Conservation (phyloP, 163 green algal species). For the Picocystis sp. region DNA sequence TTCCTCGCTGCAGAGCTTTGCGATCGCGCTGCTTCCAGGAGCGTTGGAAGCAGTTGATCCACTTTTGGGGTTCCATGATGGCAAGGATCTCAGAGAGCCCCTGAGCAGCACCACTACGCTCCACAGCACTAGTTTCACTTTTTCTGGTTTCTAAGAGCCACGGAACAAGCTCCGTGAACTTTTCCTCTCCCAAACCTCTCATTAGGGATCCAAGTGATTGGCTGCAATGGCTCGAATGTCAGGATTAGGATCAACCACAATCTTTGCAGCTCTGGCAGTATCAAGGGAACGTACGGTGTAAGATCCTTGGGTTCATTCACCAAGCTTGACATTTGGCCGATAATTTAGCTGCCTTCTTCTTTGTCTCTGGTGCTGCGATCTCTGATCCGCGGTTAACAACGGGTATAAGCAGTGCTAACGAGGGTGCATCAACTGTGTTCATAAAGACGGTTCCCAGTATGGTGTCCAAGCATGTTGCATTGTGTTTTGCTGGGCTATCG, state of each 20-base stretch:
- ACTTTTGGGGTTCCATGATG: slow-evolving; percentile 44
- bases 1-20: slow-evolving; percentile 54
- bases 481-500: slow-evolving; percentile 61
- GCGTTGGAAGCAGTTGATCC: slow-evolving; percentile 62
- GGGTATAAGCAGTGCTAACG: slow-evolving; percentile 81
- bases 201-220: slow-evolving; percentile 73
- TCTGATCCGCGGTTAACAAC: slow-evolving; percentile 74
- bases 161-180: slow-evolving; percentile 64
- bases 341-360: slow-evolving; percentile 81
- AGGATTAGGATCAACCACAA: slow-evolving; percentile 60
- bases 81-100: slow-evolving; percentile 85
- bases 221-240: slow-evolving; percentile 71
- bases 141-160: slow-evolving; percentile 75
- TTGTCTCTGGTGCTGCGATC: slow-evolving; percentile 76
- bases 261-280: slow-evolving; percentile 84
- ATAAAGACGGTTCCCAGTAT: slow-evolving; percentile 84
- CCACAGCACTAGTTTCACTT: slow-evolving; percentile 59
- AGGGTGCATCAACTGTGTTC: slow-evolving; percentile 86
- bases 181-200: slow-evolving; percentile 53
- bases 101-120: slow-evolving; percentile 73
- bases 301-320: slow-evolving; percentile 89
- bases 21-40: slow-evolving; percentile 45
- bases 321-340: slow-evolving; percentile 81
- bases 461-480: slow-evolving; percentile 57
- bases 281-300: slow-evolving; percentile 71